A percentile compares a stretch with the other conserved stretches of the same genome.
Conservation (phyloP, 306 rosid species). For the Lithocarpus polystachyus region DNA sequence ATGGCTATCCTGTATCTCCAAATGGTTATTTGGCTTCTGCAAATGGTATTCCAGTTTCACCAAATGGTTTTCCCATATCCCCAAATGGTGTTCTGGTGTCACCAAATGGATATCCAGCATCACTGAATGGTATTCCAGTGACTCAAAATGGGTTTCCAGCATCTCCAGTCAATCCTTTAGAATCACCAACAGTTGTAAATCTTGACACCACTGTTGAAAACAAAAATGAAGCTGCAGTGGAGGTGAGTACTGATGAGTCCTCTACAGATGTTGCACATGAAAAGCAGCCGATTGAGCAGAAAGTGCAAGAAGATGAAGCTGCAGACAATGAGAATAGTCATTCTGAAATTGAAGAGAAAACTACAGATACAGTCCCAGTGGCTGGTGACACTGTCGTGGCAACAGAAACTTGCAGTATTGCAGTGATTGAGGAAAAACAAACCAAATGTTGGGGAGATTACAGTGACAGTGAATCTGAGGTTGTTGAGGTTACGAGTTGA, state of each 20-base stretch:
- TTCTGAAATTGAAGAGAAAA: conserved; percentile 47
- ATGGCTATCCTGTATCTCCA: conserved; percentile 73
- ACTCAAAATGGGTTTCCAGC: conserved; percentile 49
- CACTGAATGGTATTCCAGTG: conserved; percentile 43
- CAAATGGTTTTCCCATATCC: conserved; percentile 51
- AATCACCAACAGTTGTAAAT: conserved; percentile 34
- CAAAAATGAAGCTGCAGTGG: conserved; percentile 27
- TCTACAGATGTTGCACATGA: conserved; percentile 38
- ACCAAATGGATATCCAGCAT: conserved; percentile 51
- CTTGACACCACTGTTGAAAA: conserved; percentile 37
- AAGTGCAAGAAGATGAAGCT: conserved; percentile 39
- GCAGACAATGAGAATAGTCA: conserved; percentile 25
- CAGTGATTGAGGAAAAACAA: conserved; percentile 42
- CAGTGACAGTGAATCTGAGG: conserved; percentile 78
- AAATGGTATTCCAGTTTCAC: conserved; percentile 53
- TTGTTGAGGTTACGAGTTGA: conserved; percentile 58
- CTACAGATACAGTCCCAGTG: conserved; percentile 25
- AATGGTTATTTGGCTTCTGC: conserved; percentile 58
- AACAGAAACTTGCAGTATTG: conserved; percentile 30
- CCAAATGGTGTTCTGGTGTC: conserved; percentile 57
- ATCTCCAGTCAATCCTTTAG: conserved; percentile 55
- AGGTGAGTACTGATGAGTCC: conserved; percentile 34
- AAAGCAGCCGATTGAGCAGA: conserved; percentile 37
- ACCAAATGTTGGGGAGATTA: conserved; percentile 92
- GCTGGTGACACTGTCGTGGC: conserved; percentile 28